phyloP scores from a whole-genome alignment of 2,329 filamentous ascomycete species.

The Fusarium nanum region DNA sequence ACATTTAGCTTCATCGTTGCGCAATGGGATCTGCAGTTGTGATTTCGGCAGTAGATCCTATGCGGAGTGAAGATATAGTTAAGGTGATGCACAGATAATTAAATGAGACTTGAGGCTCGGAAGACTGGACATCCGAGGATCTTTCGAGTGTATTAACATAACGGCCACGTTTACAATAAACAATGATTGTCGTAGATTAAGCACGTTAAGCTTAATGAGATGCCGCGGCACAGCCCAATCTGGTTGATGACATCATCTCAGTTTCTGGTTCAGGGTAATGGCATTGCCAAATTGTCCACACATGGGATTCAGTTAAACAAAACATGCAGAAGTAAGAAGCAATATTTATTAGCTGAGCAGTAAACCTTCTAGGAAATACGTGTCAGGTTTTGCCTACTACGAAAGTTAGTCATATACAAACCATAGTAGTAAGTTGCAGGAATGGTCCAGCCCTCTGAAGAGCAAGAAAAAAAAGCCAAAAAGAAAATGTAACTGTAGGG shows the following conservation, averaged over 20 bases:
- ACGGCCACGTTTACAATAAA: not conserved
- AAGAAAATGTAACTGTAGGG: not conserved
- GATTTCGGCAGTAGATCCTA: not conserved
- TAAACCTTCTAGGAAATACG: too few species aligned
- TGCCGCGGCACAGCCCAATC: too few species aligned
- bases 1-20: not conserved
- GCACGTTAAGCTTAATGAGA: not conserved
- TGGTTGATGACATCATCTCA: too few species aligned
- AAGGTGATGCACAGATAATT: not conserved
- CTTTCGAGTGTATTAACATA: not conserved
- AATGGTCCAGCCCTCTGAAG: too few species aligned
- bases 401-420: too few species aligned
- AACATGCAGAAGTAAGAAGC: too few species aligned
- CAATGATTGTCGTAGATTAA: accelerated
- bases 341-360: too few species aligned
- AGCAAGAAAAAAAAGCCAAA: accelerated
- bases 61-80: not conserved
- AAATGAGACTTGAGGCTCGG: not conserved
- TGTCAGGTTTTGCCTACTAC: not conserved
- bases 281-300: too few species aligned
- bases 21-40: not conserved
- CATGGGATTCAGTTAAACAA: too few species aligned
- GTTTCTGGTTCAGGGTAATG: too few species aligned
- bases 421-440: too few species aligned
- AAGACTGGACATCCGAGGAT: not conserved